Conservation (phyloP, 257 asterid genomes). For the Solanum sitiens region DNA sequence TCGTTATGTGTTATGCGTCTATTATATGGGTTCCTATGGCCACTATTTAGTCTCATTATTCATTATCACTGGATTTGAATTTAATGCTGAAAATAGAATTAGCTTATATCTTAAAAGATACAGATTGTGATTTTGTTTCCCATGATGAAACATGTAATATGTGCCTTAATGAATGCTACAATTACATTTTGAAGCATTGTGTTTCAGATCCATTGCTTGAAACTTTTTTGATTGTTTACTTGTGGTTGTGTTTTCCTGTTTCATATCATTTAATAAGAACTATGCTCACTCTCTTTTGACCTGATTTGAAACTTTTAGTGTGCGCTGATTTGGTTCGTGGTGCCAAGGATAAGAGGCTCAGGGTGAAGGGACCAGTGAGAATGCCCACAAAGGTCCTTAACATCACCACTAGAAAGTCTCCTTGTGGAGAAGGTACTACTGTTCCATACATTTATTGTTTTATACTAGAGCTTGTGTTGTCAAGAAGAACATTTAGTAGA, state of each 20-base stretch:
- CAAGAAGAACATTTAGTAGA: neutral
- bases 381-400: constrained; percentile 16
- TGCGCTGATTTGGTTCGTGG: constrained; percentile 11
- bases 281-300: neutral
- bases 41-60: neutral
- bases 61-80: neutral
- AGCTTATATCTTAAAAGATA: neutral
- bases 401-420: constrained; percentile 17
- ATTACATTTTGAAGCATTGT: neutral
- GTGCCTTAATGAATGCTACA: neutral
- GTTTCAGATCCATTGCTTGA: neutral
- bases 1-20: neutral
- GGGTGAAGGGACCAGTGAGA: constrained; percentile 13
- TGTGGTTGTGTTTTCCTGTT: neutral
- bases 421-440: constrained; percentile 13
- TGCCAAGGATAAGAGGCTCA: constrained; percentile 6
- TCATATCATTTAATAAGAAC: neutral
- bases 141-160: neutral
- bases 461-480: neutral
- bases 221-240: neutral
- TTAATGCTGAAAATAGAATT: neutral
- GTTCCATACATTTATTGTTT: neutral
- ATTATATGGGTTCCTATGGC: neutral
- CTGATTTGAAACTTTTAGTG: neutral
- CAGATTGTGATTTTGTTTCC: neutral